A percentile compares a stretch with the other conserved stretches of the same genome.
Conservation (phyloP, 306 rosid species). For the Begonia loranthoides region DNA sequence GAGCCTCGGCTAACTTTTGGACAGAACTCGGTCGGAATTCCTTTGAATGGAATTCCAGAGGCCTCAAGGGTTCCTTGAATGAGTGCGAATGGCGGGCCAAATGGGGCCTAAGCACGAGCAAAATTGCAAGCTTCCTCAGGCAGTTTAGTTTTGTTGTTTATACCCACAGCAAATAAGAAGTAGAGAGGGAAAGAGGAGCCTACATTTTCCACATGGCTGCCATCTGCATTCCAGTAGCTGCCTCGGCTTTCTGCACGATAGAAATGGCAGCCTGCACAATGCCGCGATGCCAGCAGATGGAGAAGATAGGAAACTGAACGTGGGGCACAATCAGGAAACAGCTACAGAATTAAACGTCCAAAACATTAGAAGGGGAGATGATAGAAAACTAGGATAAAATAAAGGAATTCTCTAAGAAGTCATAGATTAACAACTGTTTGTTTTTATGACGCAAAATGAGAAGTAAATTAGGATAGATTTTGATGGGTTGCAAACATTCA, state of each 20-base stretch:
- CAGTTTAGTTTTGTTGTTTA: too few relatives aligned
- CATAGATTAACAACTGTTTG: too few relatives aligned
- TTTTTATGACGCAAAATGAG: too few relatives aligned
- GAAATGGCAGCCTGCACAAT: constrained; percentile 87
- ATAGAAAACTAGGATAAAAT: too few relatives aligned
- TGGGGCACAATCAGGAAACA: constrained; percentile 88
- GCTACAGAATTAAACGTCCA: too few relatives aligned
- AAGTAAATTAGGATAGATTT: too few relatives aligned
- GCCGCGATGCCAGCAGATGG: constrained; percentile 48
- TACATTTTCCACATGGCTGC: constrained; percentile 76
- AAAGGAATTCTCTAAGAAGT: too few relatives aligned
- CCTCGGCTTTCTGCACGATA: constrained; percentile 87
- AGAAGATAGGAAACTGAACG: constrained; percentile 67
- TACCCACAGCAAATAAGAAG: too few relatives aligned
- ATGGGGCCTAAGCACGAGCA: constrained; percentile 30
- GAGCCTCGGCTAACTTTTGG: constrained; percentile 70
- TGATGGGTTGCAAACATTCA: too few relatives aligned
- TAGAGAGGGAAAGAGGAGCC: constrained; percentile 8
- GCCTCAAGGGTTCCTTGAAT: constrained; percentile 75
- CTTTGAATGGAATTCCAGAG: constrained; percentile 45
- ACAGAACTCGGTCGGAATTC: constrained; percentile 56
- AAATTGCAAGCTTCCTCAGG: too few relatives aligned
- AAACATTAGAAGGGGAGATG: background rate
- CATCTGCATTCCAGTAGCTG: constrained; percentile 66
- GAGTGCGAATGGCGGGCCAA: constrained; percentile 81